A percentile compares a stretch with the other conserved stretches of the same genome.
Conservation (phyloP, 768 basidiomycete species). For the Pleurotus salmoneostramineus region DNA sequence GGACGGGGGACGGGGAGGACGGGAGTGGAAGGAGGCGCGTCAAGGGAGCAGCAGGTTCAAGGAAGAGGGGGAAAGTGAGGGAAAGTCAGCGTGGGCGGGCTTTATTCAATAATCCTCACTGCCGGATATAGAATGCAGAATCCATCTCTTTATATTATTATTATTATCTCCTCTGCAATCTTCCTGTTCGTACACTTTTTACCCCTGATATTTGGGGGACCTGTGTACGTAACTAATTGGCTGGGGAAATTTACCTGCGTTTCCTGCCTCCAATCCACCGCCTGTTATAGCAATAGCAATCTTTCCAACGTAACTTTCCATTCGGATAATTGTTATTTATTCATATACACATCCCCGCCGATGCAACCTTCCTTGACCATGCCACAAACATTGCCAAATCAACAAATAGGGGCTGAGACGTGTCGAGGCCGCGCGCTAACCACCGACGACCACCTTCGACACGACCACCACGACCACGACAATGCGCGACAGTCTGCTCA, state of each 20-base stretch:
- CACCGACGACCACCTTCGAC: no score
- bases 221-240: constrained; percentile 55
- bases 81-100: constrained; percentile 59
- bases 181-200: constrained; percentile 44
- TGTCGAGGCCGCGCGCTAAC: no score
- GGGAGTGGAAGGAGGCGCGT: constrained; percentile 25
- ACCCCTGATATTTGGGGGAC: constrained; percentile 57
- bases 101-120: constrained; percentile 73
- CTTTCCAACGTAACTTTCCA: neutral
- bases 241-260: constrained; percentile 8
- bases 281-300: neutral
- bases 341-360: constrained; percentile 9
- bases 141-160: constrained; percentile 43
- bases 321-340: constrained; percentile 14
- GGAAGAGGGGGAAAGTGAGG: constrained; percentile 52
- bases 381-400: no score
- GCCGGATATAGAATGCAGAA: constrained; percentile 61
- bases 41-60: constrained; percentile 35
- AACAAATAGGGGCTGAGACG: no score
- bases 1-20: constrained; percentile 27
- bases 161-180: constrained; percentile 52
- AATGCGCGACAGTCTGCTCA: neutral
- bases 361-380: no score
- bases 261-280: neutral
- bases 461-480: constrained; percentile 12